Conservation (phyloP, 805 yeast genomes). For the Henningerozyma blattae region DNA sequence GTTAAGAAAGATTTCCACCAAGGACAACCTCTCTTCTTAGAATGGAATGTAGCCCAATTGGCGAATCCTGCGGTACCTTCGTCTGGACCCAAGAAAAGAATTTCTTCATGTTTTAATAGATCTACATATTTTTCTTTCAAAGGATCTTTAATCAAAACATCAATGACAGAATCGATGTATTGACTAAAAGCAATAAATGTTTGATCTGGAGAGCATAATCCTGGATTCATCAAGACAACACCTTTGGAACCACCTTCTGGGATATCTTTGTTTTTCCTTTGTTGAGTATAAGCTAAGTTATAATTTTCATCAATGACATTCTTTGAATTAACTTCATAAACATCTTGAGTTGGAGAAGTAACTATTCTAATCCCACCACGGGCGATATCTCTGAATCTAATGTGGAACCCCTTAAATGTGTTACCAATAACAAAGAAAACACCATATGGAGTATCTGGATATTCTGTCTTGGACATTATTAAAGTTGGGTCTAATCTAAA, state of each 20-base stretch:
- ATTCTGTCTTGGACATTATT: constrained; percentile 66
- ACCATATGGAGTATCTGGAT: constrained; percentile 88
- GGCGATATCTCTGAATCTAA: constrained; percentile 92
- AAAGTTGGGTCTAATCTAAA: constrained; percentile 82
- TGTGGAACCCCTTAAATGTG: constrained; percentile 95
- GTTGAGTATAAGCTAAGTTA: constrained; percentile 91
- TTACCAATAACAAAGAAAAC: constrained; percentile 93
- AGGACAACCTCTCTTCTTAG: constrained; percentile 81
- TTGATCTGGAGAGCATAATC: constrained; percentile 55
- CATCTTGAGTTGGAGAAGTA: constrained; percentile 73
- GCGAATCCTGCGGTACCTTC: constrained; percentile 95
- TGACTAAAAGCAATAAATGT: constrained; percentile 82
- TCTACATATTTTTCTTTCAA: constrained; percentile 78
- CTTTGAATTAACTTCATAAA: constrained; percentile 72
- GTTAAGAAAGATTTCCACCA: constrained; percentile 99
- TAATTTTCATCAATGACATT: constrained; percentile 93
- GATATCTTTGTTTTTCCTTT: constrained; percentile 91
- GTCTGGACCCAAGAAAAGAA: constrained; percentile 96
- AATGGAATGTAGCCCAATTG: constrained; percentile 96
- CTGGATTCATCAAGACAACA: constrained; percentile 77
- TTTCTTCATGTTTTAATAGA: constrained; percentile 72
- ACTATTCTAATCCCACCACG: constrained; percentile 98
- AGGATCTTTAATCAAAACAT: constrained; percentile 70
- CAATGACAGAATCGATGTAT: constrained; percentile 84
- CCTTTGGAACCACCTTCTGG: constrained; percentile 99